Conservation (phyloP, 2,329 filamentous ascomycete species). For the Microdochium bolleyi region DNA sequence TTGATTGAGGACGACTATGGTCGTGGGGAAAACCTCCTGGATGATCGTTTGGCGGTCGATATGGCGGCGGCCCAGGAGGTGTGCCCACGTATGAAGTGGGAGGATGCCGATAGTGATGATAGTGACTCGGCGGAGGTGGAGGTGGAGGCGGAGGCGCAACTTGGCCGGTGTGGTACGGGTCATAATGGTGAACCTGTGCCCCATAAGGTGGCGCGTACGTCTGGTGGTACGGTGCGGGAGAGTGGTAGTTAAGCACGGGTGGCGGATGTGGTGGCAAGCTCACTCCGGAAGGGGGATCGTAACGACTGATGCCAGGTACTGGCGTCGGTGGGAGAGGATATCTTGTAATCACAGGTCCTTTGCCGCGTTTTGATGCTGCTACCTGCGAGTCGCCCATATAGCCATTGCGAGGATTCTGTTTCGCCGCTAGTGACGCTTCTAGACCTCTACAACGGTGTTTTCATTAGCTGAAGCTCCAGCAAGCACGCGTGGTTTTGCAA, state of each 20-base stretch:
- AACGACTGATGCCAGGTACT: constrained; percentile 7
- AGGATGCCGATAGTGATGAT: constrained; percentile 7
- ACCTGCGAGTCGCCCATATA: constrained; percentile 11
- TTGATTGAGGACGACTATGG: constrained; percentile 7
- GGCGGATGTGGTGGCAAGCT: constrained; percentile 6
- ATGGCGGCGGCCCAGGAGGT: constrained; percentile 3
- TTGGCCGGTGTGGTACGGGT: constrained; percentile 2
- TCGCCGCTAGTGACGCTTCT: constrained; percentile 15
- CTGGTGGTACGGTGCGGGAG: constrained; percentile 6
- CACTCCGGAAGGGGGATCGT: constrained; percentile 1
- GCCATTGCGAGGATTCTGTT: constrained; percentile 13
- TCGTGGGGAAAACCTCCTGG: constrained; percentile 7
- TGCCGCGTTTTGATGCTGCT: constrained; percentile 13
- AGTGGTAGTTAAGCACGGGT: constrained; percentile 5
- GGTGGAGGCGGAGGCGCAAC: constrained; percentile 4
- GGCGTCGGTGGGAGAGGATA: constrained; percentile 16
- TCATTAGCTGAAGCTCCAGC: too few relatives aligned
- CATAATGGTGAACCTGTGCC: constrained; percentile 7
- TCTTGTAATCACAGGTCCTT: constrained; percentile 21
- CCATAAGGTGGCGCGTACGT: constrained; percentile 6
- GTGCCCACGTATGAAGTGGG: constrained; percentile 7
- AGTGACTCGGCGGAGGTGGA: constrained; percentile 2
- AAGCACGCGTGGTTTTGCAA: too few relatives aligned
- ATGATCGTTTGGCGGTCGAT: constrained; percentile 7
- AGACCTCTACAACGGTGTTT: constrained; percentile 17